These are phyloP conservation scores for Perkinsus olseni DNA, from an alignment of 169 alveolate genomes.

Conservation along the genomic window DNA sequence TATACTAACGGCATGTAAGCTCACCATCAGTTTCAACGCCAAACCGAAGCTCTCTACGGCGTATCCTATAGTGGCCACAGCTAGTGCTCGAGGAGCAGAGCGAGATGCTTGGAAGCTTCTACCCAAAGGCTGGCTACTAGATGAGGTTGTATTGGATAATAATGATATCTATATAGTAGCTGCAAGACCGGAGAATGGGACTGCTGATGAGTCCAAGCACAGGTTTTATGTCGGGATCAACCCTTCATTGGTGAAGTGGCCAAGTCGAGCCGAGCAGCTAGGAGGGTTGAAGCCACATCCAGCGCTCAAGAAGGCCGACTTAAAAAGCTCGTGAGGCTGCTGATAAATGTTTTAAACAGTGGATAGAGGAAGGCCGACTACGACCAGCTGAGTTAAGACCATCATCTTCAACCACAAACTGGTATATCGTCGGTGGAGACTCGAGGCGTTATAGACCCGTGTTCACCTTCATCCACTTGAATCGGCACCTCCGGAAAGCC, in stretches of 20 bases:
- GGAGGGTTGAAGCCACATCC: background rate
- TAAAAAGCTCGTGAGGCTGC: background rate
- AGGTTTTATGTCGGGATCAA: background rate
- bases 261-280: background rate
- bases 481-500: background rate
- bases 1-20: too few relatives aligned
- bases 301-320: too few relatives aligned
- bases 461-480: background rate
- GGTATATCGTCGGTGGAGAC: background rate
- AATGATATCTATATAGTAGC: background rate
- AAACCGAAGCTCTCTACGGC: too few relatives aligned
- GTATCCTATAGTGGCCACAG: too few relatives aligned
- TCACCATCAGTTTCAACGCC: too few relatives aligned
- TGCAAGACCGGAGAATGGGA: background rate
- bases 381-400: background rate
- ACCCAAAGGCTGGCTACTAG: too few relatives aligned
- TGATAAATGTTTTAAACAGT: background rate
- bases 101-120: too few relatives aligned
- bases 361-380: background rate
- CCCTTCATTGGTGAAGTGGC: background rate
- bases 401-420: background rate
- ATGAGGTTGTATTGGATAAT: background rate
- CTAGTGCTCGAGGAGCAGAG: too few relatives aligned
- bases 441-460: background rate
- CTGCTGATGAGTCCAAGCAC: background rate